These are phyloP conservation scores for Falciphora oryzae DNA, from an alignment of 2,329 filamentous ascomycete genomes.

Conservation along the genomic window DNA sequence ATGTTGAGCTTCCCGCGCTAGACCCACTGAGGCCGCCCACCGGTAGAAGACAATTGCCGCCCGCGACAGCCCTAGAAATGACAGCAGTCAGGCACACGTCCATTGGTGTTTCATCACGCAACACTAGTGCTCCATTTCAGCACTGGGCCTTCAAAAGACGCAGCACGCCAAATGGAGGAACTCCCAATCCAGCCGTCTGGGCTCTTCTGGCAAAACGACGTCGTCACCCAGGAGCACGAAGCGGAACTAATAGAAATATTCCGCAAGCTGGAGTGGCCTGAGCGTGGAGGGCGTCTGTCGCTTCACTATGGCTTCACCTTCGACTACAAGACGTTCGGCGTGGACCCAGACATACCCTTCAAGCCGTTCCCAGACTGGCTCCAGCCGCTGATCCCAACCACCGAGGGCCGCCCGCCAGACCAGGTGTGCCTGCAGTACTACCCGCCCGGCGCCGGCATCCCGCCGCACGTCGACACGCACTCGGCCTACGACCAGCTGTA, in stretches of 20 bases:
- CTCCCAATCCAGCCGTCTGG: constrained; percentile 28
- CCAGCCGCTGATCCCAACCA: constrained; percentile 37
- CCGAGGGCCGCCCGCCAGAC: constrained; percentile 40
- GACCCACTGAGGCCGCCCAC: too few relatives aligned
- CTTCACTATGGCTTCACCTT: constrained; percentile 53
- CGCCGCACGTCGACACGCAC: constrained; percentile 56
- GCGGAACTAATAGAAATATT: constrained; percentile 37
- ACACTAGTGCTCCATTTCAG: too few relatives aligned
- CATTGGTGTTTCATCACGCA: too few relatives aligned
- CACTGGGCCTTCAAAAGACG: too few relatives aligned
- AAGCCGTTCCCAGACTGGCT: constrained; percentile 47
- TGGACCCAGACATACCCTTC: constrained; percentile 43
- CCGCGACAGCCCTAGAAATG: too few relatives aligned
- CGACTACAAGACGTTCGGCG: constrained; percentile 52
- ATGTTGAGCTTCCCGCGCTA: too few relatives aligned
- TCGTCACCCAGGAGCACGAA: constrained; percentile 41
- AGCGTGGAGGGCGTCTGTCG: constrained; percentile 38
- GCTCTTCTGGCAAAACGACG: constrained; percentile 39
- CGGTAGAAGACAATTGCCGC: too few relatives aligned
- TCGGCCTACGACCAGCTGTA: constrained; percentile 40
- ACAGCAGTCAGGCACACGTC: too few relatives aligned
- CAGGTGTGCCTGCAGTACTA: constrained; percentile 58
- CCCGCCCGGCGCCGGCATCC: constrained; percentile 53
- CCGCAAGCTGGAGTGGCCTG: constrained; percentile 40
- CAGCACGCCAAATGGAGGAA: background rate